Conservation (phyloP, 768 basidiomycete species). For the Leucosporidium scottii region DNA sequence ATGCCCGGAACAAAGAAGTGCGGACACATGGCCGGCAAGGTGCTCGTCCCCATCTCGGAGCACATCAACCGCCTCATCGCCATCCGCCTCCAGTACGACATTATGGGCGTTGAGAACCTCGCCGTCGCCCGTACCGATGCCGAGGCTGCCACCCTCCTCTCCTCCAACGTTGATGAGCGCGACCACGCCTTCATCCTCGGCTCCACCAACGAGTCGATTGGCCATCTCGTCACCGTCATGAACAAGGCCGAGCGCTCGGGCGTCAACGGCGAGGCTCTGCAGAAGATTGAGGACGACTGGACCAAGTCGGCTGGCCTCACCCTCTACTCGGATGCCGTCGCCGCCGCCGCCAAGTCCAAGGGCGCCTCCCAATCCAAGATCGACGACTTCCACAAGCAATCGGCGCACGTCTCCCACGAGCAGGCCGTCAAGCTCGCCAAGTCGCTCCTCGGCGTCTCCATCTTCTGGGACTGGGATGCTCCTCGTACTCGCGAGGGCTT, state of each 20-base stretch:
- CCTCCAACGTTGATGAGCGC: conserved; percentile 92
- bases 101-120: conserved; percentile 96
- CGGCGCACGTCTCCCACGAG: conserved; percentile 62
- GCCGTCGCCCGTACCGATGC: conserved; percentile 91
- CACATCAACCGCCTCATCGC: conserved; percentile 97
- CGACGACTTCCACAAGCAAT: conserved; percentile 57
- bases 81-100: conserved; percentile 93
- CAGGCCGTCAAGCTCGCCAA: conserved; percentile 64
- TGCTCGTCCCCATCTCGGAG: conserved; percentile 92
- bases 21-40: conserved; percentile 86
- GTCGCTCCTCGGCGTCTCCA: conserved; percentile 31
- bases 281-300: conserved; percentile 86
- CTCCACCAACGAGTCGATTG: conserved; percentile 63
- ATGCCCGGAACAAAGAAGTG: conserved; percentile 92
- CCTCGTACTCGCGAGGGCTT: conserved; percentile 91
- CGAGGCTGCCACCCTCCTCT: conserved; percentile 93
- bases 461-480: conserved; percentile 88
- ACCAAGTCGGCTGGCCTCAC: conserved; percentile 65
- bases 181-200: conserved; percentile 97
- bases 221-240: conserved; percentile 71
- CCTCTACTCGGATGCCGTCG: conserved; percentile 67
- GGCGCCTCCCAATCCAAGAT: conserved; percentile 49
- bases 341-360: conserved; percentile 53
- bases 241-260: conserved; percentile 73
- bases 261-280: conserved; percentile 68